Conservation (phyloP, 495 filamentous ascomycete species). For the Lepidopterella palustris region DNA sequence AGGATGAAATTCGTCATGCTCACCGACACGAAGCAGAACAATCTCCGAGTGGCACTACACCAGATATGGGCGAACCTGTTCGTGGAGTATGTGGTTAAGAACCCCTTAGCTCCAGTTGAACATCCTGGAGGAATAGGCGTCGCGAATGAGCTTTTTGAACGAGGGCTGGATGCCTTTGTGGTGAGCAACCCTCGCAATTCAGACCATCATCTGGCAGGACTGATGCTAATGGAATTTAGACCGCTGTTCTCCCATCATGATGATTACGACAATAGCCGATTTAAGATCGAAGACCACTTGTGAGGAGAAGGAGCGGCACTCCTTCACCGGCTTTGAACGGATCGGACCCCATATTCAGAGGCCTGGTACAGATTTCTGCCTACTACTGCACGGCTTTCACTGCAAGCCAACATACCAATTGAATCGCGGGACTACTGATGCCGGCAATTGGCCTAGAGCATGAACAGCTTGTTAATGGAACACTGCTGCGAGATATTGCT, state of each 20-base stretch:
- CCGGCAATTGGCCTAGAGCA: no score
- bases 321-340: no score
- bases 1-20: conserved; percentile 95
- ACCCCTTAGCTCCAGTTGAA: conserved; percentile 82
- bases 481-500: no score
- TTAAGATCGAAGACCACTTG: background rate
- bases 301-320: no score
- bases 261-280: background rate
- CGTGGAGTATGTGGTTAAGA: conserved; percentile 96
- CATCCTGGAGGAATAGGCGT: conserved; percentile 84
- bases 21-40: conserved; percentile 81
- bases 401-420: no score
- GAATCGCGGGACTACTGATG: no score
- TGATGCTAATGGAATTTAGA: background rate
- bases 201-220: background rate
- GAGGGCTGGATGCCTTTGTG: conserved; percentile 82
- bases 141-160: conserved; percentile 89
- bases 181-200: conserved; percentile 35
- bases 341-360: no score
- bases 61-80: conserved; percentile 98
- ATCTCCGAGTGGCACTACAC: conserved; percentile 86
- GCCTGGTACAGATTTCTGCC: no score
- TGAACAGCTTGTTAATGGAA: no score
- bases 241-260: background rate
- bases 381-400: no score